Evolutionary conservation across 306 rosid species (phyloP), one percentile per base, ranked within the genome.

Genomic region (Sesbania bispinosa): DNA sequence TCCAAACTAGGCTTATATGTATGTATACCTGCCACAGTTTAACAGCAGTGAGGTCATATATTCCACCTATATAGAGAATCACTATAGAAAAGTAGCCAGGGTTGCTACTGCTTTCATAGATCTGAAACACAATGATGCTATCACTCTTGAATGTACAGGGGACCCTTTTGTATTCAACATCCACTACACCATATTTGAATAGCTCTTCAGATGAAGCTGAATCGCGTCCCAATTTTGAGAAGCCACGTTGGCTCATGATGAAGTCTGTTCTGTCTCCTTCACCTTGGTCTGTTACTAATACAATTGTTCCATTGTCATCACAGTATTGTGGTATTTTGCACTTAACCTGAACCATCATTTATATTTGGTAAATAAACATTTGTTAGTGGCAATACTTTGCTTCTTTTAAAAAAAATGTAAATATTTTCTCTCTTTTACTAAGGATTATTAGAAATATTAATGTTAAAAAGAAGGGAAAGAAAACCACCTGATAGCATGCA

Each of bases 401-500:
- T 6, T 54, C 10, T 10, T 10, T 52, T 20, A 10, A 5, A 26
- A 32, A 16, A n/a, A 18, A n/a, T 21, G 7, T 10, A 35, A 7
- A 35, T n/a, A 10, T 35, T 35, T 32, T 32, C 8, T 32, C 20
- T 35, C 18, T 10, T 36, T 18, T 36, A 29, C 6, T 10, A 10
- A 60, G 10, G 50, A 39, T 23, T 20, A 13, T 42, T 63, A 39
- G 52, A 58, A 32, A 58, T 35, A 53, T 13, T 11, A n/a, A 15
- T 7, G 16, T 59, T 60, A 9, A 32, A n/a, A 35, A 14, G 23
- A 30, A 74, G 11, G 7, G 47, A 29, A 65, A 7, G 16, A 3
- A 71, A 7, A n/a, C n/a, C 47, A 88, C 98, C 85, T 84, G 86
- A 58, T 93, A 93, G 54, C 97, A 93, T 60, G 87, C 83, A 69